Evolutionary conservation across 768 basidiomycete species (phyloP).

Genomic region (Coprinopsis cinerea): DNA sequence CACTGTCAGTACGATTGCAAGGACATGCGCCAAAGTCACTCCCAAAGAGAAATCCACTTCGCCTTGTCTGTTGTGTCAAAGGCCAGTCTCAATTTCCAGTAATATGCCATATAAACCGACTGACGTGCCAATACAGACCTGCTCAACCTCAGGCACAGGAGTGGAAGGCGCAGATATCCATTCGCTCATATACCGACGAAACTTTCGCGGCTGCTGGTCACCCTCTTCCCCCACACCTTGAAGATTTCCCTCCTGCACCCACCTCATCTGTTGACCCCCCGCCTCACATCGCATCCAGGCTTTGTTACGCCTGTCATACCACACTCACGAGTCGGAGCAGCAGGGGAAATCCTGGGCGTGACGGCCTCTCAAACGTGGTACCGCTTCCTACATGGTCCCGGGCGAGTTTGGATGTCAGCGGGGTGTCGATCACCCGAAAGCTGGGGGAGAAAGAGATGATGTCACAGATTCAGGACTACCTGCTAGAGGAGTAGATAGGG

Average conservation of each 20-base stretch:
- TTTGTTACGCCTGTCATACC: conserved; percentile 63
- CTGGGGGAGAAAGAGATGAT: too few relatives aligned
- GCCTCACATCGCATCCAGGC: conserved; percentile 28
- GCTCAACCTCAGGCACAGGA: conserved; percentile 57
- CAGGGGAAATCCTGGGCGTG: conserved; percentile 20
- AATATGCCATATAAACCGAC: background rate
- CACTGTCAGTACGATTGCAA: conserved; percentile 77
- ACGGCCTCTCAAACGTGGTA: conserved; percentile 15
- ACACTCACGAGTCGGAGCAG: conserved; percentile 53
- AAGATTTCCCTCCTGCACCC: conserved; percentile 14
- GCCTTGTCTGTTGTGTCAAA: conserved; percentile 58
- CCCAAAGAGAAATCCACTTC: conserved; percentile 51
- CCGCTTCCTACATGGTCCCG: conserved; percentile 36
- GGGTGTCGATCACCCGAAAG: too few relatives aligned
- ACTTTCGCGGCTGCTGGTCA: conserved; percentile 18
- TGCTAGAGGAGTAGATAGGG: too few relatives aligned
- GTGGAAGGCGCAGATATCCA: conserved; percentile 73
- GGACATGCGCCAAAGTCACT: conserved; percentile 73
- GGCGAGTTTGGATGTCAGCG: conserved; percentile 13
- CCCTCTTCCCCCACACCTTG: conserved; percentile 23
- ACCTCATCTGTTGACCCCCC: conserved; percentile 15
- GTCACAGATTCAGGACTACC: too few relatives aligned
- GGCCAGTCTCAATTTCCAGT: conserved; percentile 33
- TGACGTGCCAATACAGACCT: conserved; percentile 35
- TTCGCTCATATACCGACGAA: conserved; percentile 43